Percentiles rank a stretch among this genome's conserved stretches.
Conservation (phyloP, 805 yeast genomes). For the Yueomyces sinensis region DNA sequence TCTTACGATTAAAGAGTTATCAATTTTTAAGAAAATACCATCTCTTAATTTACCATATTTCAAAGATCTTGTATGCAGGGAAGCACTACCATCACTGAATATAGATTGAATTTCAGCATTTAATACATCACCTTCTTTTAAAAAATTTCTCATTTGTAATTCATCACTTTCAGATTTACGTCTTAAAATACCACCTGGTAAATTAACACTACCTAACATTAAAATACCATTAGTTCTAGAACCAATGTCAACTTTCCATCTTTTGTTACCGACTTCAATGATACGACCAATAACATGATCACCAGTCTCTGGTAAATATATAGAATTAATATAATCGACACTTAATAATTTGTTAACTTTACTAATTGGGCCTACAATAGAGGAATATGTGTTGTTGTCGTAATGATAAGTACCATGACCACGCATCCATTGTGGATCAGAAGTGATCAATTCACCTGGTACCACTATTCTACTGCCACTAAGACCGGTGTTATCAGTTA, state of each 20-base stretch:
- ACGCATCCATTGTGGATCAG: slow-evolving; percentile 94
- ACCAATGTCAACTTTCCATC: slow-evolving; percentile 97
- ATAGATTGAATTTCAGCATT: slow-evolving; percentile 93
- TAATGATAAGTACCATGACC: slow-evolving; percentile 92
- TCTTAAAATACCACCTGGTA: slow-evolving; percentile 94
- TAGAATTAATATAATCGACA: slow-evolving; percentile 74
- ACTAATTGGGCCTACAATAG: slow-evolving; percentile 84
- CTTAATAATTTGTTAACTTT: slow-evolving; percentile 78
- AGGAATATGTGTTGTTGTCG: slow-evolving; percentile 64
- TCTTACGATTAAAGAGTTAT: slow-evolving; percentile 69
- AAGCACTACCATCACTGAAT: slow-evolving; percentile 82
- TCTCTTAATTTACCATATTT: slow-evolving; percentile 92
- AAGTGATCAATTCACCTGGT: slow-evolving; percentile 94
- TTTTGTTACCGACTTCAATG: slow-evolving; percentile 81
- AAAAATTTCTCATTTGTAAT: slow-evolving; percentile 83
- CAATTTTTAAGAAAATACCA: slow-evolving; percentile 72
- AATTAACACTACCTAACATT: slow-evolving; percentile 88
- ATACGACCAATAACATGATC: slow-evolving; percentile 92
- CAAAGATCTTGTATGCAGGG: slow-evolving; percentile 87
- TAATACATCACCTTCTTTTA: slow-evolving; percentile 90
- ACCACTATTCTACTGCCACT: too few species aligned
- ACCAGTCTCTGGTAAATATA: slow-evolving; percentile 90
- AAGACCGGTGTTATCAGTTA: too few species aligned
- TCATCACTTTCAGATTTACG: slow-evolving; percentile 93
- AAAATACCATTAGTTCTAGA: slow-evolving; percentile 86